Conservation (phyloP, 495 filamentous ascomycete species). For the Ramalina intermedia region DNA sequence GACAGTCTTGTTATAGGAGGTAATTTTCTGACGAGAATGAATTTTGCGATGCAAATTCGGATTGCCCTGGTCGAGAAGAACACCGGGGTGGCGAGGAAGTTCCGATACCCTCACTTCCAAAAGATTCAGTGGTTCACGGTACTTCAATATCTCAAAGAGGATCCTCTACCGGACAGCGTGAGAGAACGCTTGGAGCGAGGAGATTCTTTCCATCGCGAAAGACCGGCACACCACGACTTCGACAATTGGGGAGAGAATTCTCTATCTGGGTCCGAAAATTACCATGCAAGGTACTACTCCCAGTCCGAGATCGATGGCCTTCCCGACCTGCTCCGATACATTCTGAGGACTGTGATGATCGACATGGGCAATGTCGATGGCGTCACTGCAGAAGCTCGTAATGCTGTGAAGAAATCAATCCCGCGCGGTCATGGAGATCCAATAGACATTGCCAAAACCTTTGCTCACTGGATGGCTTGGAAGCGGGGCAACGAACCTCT, state of each 20-base stretch:
- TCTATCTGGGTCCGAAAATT: slow-evolving; percentile 27
- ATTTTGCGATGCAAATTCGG: slow-evolving; percentile 59
- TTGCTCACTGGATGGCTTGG: slow-evolving; percentile 61
- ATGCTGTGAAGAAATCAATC: slow-evolving; percentile 49
- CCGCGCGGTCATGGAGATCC: slow-evolving; percentile 50
- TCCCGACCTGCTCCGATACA: slow-evolving; percentile 45
- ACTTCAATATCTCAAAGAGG: slow-evolving; percentile 50
- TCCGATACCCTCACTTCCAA: slow-evolving; percentile 60
- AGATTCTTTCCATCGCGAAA: slow-evolving; percentile 37
- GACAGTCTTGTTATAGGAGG: slow-evolving; percentile 66
- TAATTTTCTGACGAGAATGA: slow-evolving; percentile 58
- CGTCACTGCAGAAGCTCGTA: slow-evolving; percentile 37
- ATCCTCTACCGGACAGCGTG: slow-evolving; percentile 49
- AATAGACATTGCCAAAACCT: slow-evolving; percentile 42
- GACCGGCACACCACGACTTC: slow-evolving; percentile 45
- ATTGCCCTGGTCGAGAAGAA: slow-evolving; percentile 58
- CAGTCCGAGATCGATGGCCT: slow-evolving; percentile 56
- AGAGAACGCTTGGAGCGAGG: slow-evolving; percentile 41
- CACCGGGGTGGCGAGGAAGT: slow-evolving; percentile 55
- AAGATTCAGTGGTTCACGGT: slow-evolving; percentile 61
- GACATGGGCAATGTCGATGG: slow-evolving; percentile 47
- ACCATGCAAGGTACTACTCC: slow-evolving; percentile 52
- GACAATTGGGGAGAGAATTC: slow-evolving; percentile 38
- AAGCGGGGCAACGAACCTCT: slow-evolving; percentile 58
- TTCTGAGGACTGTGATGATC: slow-evolving; percentile 56